A percentile compares a stretch with the other conserved stretches of the same genome.
Conservation (phyloP, 768 basidiomycete genomes). For the Tulasnella sp. region DNA sequence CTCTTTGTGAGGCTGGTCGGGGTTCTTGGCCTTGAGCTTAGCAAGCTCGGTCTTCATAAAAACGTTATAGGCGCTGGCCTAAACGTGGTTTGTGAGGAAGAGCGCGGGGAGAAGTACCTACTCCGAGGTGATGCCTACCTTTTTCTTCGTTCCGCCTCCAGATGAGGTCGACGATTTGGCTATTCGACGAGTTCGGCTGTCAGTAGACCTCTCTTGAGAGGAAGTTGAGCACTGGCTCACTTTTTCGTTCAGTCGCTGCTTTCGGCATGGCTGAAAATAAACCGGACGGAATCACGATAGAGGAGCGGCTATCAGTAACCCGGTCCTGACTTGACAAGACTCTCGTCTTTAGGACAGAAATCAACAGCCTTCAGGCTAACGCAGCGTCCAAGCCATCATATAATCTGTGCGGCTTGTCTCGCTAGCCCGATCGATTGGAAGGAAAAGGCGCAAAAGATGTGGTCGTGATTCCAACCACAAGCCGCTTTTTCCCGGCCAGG, state of each 20-base stretch:
- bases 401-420: neutral
- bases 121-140: neutral
- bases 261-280: conserved; percentile 15
- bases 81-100: neutral
- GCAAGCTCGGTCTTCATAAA: conserved; percentile 33
- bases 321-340: neutral
- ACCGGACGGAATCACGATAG: neutral
- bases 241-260: conserved; percentile 27
- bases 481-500: neutral
- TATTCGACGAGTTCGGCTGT: neutral
- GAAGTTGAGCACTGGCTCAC: neutral
- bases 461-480: conserved; percentile 17
- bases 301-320: neutral
- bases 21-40: conserved; percentile 32
- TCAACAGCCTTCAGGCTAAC: neutral
- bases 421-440: conserved; percentile 6
- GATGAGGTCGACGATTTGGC: conserved; percentile 26
- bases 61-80: conserved; percentile 32
- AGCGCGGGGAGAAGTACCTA: neutral
- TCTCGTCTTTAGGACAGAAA: neutral
- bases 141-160: conserved; percentile 25
- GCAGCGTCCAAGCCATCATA: neutral
- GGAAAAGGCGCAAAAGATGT: conserved; percentile 3
- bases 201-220: neutral
- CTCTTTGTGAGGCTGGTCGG: conserved; percentile 32